Evolutionary conservation across 768 basidiomycete species (phyloP).

Genomic region (Auricularia heimuer): DNA sequence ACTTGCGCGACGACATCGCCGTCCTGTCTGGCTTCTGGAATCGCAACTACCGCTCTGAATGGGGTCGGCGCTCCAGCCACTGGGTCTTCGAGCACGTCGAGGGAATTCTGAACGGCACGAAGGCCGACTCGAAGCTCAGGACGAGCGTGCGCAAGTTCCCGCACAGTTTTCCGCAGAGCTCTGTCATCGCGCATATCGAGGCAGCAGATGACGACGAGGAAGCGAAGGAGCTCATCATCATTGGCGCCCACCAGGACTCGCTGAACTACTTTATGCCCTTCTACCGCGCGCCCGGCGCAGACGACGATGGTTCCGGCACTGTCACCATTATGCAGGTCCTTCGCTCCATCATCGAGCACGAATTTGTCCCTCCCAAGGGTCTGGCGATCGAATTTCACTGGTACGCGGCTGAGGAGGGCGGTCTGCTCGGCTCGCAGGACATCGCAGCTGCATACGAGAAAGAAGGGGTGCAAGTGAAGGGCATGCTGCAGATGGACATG

Average conservation of each 20-base stretch:
- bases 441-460: slow-evolving; percentile 42
- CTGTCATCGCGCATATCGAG: slow-evolving; percentile 20
- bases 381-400: slow-evolving; percentile 71
- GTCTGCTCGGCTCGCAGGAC: slow-evolving; percentile 70
- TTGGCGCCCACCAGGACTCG: slow-evolving; percentile 14
- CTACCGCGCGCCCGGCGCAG: slow-evolving; percentile 58
- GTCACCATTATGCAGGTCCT: slow-evolving; percentile 74
- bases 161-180: slow-evolving; percentile 14
- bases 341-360: slow-evolving; percentile 55
- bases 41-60: not conserved
- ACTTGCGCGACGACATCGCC: not conserved
- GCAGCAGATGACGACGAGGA: slow-evolving; percentile 6
- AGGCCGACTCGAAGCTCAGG: not conserved
- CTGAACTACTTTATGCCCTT: slow-evolving; percentile 11
- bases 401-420: slow-evolving; percentile 77
- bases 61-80: not conserved
- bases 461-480: slow-evolving; percentile 34
- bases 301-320: slow-evolving; percentile 56
- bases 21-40: not conserved
- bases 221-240: slow-evolving; percentile 6
- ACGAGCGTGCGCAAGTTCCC: slow-evolving; percentile 15
- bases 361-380: slow-evolving; percentile 45
- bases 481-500: slow-evolving; percentile 10
- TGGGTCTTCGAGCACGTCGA: slow-evolving; percentile 1
- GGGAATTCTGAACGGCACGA: not conserved